A percentile compares a stretch with the other conserved stretches of the same genome.
Conservation (phyloP, 305 asterid genomes). For the Plantago lanceolata region DNA sequence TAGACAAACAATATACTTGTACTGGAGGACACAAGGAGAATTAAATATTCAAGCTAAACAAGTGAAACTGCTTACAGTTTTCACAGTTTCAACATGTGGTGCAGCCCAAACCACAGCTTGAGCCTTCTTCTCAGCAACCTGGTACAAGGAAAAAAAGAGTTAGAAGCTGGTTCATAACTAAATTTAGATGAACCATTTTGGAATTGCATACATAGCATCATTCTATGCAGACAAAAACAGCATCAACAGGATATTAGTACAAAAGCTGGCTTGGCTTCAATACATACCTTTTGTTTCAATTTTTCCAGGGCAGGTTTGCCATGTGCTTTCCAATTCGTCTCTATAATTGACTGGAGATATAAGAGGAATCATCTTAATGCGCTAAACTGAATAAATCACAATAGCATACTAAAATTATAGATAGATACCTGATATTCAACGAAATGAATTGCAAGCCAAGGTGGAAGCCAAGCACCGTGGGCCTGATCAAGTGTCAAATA, state of each 20-base stretch:
- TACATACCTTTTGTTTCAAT: constrained; percentile 52
- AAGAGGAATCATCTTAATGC: constrained; percentile 16
- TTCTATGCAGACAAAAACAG: constrained; percentile 1
- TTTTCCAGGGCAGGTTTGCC: constrained; percentile 76
- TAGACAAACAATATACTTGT: background rate
- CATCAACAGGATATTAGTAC: constrained; percentile 15
- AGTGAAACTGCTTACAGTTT: constrained; percentile 51
- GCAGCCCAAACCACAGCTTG: constrained; percentile 82
- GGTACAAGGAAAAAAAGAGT: constrained; percentile 13
- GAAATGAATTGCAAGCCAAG: constrained; percentile 65
- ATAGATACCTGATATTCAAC: constrained; percentile 53
- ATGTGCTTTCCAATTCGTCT: constrained; percentile 67
- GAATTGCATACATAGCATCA: constrained; percentile 16
- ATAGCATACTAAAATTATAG: background rate
- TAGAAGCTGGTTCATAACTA: constrained; percentile 11
- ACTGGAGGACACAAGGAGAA: background rate
- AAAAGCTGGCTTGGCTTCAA: background rate
- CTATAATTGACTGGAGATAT: constrained; percentile 48
- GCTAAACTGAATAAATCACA: constrained; percentile 4
- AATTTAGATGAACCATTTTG: constrained; percentile 19
- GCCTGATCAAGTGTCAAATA: constrained; percentile 41
- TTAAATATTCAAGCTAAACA: background rate
- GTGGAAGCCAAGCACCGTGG: constrained; percentile 94
- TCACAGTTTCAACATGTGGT: constrained; percentile 68
- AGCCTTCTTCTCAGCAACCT: constrained; percentile 75